Conservation (phyloP, 2,329 filamentous ascomycete species). For the Apiospora marii region DNA sequence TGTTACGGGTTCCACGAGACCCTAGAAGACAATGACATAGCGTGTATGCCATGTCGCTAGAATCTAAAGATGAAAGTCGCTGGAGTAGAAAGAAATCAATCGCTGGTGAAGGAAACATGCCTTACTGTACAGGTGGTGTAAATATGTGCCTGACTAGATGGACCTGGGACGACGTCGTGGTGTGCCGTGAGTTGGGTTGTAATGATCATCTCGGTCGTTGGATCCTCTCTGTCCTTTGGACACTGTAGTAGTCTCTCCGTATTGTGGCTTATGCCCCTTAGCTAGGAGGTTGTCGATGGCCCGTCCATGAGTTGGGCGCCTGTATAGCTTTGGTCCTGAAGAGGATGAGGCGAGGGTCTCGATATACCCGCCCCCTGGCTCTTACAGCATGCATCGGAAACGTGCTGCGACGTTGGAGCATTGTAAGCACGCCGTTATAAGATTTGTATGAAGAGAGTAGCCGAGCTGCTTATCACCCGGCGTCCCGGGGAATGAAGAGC, state of each 20-base stretch:
- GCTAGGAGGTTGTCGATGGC: neutral
- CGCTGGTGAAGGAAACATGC: neutral
- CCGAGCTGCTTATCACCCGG: neutral
- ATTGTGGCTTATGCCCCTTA: neutral
- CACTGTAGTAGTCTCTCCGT: neutral
- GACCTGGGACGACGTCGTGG: neutral
- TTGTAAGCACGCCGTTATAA: neutral
- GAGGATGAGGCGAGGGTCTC: neutral
- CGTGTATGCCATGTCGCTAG: neutral
- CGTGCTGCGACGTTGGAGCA: neutral
- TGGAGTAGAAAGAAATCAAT: neutral
- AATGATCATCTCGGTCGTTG: neutral
- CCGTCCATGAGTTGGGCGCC: neutral
- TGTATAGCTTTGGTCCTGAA: neutral
- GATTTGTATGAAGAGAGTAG: neutral
- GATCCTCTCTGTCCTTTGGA: neutral
- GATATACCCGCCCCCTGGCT: neutral
- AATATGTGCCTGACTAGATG: neutral
- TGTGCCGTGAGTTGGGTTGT: neutral
- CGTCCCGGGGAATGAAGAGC: neutral
- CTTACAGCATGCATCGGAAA: neutral
- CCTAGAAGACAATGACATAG: neutral
- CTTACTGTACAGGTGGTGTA: conserved; percentile 21
- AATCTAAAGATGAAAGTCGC: neutral
- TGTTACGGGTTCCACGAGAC: neutral